Percentiles rank a stretch among this genome's conserved stretches.
Conservation (phyloP, 257 asterid genomes). For the Fraxinus pennsylvanica region DNA sequence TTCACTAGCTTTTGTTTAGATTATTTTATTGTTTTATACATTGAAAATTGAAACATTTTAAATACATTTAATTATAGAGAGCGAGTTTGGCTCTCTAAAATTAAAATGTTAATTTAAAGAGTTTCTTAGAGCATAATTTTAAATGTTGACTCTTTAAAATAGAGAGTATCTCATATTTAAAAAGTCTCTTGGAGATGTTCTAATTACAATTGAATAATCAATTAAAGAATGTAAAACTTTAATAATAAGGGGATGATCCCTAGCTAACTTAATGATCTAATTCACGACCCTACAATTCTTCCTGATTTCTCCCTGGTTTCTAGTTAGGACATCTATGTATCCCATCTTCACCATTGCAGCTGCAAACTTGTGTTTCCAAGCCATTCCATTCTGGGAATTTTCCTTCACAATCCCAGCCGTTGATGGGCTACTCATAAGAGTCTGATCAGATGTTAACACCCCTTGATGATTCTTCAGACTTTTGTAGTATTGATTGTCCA, state of each 20-base stretch:
- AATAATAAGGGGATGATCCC: neutral
- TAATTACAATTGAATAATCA: neutral
- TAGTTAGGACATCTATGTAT: conserved; percentile 36
- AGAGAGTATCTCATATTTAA: too few relatives aligned
- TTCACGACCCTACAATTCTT: conserved; percentile 42
- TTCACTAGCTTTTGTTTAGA: too few relatives aligned
- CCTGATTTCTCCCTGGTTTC: conserved; percentile 40
- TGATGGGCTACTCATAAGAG: conserved; percentile 16
- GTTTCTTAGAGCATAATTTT: too few relatives aligned
- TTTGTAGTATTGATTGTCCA: conserved; percentile 42
- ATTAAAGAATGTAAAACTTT: neutral
- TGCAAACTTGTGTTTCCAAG: conserved; percentile 33
- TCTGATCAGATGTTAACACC: conserved; percentile 40
- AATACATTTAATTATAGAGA: too few relatives aligned
- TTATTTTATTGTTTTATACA: too few relatives aligned
- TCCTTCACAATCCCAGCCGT: conserved; percentile 27
- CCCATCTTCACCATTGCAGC: conserved; percentile 47
- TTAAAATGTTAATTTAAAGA: too few relatives aligned
- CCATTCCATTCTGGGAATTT: conserved; percentile 22
- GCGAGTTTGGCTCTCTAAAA: too few relatives aligned
- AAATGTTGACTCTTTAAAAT: too few relatives aligned
- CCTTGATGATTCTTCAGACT: conserved; percentile 29
- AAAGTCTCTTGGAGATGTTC: neutral
- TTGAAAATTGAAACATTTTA: too few relatives aligned
- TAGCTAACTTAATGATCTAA: neutral